Evolutionary conservation across 768 basidiomycete genomes (phyloP).

Genomic region (Suillus subalutaceus): DNA sequence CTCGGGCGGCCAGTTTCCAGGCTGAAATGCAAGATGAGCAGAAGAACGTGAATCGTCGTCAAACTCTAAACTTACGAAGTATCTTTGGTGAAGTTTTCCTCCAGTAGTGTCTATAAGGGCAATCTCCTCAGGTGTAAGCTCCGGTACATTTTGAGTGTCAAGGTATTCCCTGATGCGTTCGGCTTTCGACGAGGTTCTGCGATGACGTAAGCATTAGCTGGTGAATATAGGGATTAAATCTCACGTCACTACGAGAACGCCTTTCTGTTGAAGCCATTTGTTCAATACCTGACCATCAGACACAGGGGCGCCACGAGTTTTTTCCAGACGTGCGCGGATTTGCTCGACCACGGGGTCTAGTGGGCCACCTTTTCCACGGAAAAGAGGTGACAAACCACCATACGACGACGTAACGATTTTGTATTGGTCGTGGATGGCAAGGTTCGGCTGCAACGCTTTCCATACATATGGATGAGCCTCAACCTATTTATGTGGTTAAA

Average conservation of each 20-base stretch:
- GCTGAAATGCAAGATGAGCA: slow-evolving; percentile 14
- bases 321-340: slow-evolving; percentile 34
- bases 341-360: slow-evolving; percentile 40
- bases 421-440: slow-evolving; percentile 38
- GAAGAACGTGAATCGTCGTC: neutral
- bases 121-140: slow-evolving; percentile 30
- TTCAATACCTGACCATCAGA: slow-evolving; percentile 33
- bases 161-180: slow-evolving; percentile 37
- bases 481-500: slow-evolving; percentile 33
- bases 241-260: slow-evolving; percentile 35
- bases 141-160: slow-evolving; percentile 30
- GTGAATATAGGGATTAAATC: slow-evolving; percentile 3
- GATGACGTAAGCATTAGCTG: neutral
- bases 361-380: slow-evolving; percentile 39
- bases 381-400: slow-evolving; percentile 42
- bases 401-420: slow-evolving; percentile 44
- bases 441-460: slow-evolving; percentile 40
- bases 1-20: slow-evolving; percentile 24
- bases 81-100: slow-evolving; percentile 24
- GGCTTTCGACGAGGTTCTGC: slow-evolving; percentile 37
- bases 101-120: slow-evolving; percentile 30
- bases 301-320: slow-evolving; percentile 26
- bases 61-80: slow-evolving; percentile 25
- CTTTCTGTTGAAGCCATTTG: slow-evolving; percentile 34
- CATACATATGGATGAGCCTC: slow-evolving; percentile 59